phyloP scores from a whole-genome alignment of 2,329 filamentous ascomycete genomes.

The Arachnopeziza araneosa region DNA sequence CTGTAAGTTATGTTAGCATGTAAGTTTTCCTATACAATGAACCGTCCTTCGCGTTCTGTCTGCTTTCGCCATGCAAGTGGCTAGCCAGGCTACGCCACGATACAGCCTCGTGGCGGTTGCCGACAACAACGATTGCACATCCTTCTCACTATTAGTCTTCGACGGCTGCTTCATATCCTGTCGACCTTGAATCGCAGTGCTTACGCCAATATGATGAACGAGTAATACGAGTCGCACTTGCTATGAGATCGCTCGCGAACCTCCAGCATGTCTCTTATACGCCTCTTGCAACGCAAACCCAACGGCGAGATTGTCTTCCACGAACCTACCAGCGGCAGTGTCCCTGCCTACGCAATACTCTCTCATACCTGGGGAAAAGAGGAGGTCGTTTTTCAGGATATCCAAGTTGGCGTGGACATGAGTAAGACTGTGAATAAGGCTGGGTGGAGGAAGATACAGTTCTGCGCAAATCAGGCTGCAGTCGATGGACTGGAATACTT shows the following conservation, averaged over 20 bases:
- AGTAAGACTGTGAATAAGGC: too few species aligned
- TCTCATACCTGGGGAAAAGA: too few species aligned
- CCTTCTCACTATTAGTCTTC: conserved; percentile 11
- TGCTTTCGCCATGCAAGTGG: conserved; percentile 15
- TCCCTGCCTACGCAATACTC: too few species aligned
- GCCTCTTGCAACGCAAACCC: conserved; percentile 14
- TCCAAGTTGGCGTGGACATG: too few species aligned
- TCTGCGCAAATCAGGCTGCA: too few species aligned
- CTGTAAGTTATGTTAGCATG: background rate
- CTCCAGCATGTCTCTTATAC: conserved; percentile 15
- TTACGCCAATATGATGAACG: conserved; percentile 10
- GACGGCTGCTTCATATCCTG: too few species aligned
- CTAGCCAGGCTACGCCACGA: conserved; percentile 12
- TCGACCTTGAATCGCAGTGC: conserved; percentile 12
- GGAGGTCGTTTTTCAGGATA: too few species aligned
- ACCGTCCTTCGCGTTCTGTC: background rate
- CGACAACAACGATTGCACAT: conserved; percentile 7
- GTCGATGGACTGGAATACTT: too few species aligned
- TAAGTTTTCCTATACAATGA: background rate
- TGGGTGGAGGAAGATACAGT: too few species aligned
- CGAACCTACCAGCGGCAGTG: background rate
- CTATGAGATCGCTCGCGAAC: conserved; percentile 12
- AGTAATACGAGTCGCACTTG: conserved; percentile 12
- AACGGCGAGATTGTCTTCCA: conserved; percentile 14
- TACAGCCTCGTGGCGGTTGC: conserved; percentile 15